Percentiles rank a stretch among this genome's conserved stretches.
Evolutionary conservation across 495 filamentous ascomycete genomes (phyloP).

Genomic region (Thermothielavioides terrestris): DNA sequence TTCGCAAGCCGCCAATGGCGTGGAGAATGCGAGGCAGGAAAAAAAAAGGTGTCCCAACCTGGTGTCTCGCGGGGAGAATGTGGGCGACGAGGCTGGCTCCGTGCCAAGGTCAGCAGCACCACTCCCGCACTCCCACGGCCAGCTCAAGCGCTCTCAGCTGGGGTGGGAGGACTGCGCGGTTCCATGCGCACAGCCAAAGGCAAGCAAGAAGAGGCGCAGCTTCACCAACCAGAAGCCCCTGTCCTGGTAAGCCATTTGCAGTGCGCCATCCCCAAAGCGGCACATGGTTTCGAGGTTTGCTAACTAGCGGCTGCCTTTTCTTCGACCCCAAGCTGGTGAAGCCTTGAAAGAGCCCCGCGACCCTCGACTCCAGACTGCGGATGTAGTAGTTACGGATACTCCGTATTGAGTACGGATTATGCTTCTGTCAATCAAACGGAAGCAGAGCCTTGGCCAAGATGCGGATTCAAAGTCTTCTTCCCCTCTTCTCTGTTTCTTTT

Average conservation of each 20-base stretch:
- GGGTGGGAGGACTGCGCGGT: constrained; percentile 9
- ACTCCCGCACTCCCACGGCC: not conserved
- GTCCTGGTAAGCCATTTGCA: not conserved
- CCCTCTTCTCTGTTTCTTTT: too few relatives aligned
- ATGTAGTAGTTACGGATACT: too few relatives aligned
- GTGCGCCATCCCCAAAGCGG: constrained; percentile 12
- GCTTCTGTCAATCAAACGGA: too few relatives aligned
- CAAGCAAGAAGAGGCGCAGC: constrained; percentile 15
- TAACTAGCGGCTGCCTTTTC: not conserved
- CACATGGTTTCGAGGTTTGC: constrained; percentile 4
- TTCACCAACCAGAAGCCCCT: constrained; percentile 13
- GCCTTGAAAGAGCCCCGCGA: too few relatives aligned
- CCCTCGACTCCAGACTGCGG: too few relatives aligned
- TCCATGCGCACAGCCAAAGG: constrained; percentile 7
- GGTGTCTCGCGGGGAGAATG: not conserved
- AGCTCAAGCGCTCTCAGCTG: constrained; percentile 6
- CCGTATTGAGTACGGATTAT: too few relatives aligned
- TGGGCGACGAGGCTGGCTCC: not conserved
- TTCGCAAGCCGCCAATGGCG: not conserved
- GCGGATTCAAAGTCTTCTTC: too few relatives aligned
- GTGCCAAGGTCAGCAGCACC: not conserved
- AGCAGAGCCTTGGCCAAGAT: too few relatives aligned
- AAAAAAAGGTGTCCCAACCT: not conserved
- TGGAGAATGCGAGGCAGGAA: not conserved
- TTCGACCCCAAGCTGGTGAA: too few relatives aligned